Percentiles rank a stretch among this genome's conserved stretches.
Evolutionary conservation across 495 filamentous ascomycete species (phyloP).

Genomic region (Delitschia confertaspora): DNA sequence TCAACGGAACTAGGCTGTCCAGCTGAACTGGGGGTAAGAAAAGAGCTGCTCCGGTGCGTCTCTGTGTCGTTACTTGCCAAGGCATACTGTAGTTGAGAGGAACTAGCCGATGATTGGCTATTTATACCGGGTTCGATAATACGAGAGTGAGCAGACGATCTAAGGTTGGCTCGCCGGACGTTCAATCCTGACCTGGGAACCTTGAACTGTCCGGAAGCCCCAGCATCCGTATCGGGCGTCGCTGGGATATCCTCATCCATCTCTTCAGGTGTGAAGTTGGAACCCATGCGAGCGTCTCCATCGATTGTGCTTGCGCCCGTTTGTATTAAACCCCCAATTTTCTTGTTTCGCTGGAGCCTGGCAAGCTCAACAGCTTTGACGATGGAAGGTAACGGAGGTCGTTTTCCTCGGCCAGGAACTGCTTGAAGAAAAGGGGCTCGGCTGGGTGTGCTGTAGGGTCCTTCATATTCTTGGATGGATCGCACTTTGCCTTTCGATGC

Average conservation of each 20-base stretch:
- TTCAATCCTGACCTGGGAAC: conserved; percentile 8
- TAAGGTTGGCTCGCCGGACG: conserved; percentile 16
- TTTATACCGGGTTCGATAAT: neutral
- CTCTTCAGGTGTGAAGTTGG: conserved; percentile 20
- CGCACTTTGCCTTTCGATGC: conserved; percentile 14
- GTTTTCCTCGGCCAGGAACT: conserved; percentile 36
- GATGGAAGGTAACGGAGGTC: conserved; percentile 51
- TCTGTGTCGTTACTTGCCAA: too few species aligned
- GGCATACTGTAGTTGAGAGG: too few species aligned
- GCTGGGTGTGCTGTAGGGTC: conserved; percentile 17
- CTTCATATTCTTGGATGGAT: conserved; percentile 4
- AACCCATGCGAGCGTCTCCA: conserved; percentile 1
- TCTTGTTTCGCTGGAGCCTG: conserved; percentile 34
- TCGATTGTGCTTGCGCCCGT: too few species aligned
- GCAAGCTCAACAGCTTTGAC: conserved; percentile 49
- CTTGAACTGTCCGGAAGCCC: conserved; percentile 17
- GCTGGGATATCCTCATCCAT: conserved; percentile 22
- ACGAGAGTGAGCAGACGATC: conserved; percentile 12
- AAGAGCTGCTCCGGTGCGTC: neutral
- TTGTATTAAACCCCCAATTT: conserved; percentile 25
- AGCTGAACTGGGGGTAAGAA: neutral
- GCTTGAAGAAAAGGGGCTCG: conserved; percentile 7
- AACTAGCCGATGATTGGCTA: too few species aligned
- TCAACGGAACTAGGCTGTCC: conserved; percentile 2
- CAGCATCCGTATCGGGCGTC: conserved; percentile 27